Evolutionary conservation across 768 basidiomycete genomes (phyloP).

Genomic region (Boletus vinaceobasis): DNA sequence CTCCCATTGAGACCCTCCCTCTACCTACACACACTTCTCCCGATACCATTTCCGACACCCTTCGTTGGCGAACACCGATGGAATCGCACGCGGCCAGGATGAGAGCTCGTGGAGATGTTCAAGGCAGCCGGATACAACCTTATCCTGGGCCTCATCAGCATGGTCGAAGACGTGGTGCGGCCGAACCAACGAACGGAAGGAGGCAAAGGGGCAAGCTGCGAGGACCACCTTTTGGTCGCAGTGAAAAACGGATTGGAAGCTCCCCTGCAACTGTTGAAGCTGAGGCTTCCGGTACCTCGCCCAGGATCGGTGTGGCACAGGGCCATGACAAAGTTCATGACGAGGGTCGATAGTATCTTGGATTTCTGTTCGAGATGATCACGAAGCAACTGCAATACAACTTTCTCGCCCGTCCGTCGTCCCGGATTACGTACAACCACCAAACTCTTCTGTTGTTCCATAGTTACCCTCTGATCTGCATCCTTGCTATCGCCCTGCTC

Average conservation of each 20-base stretch:
- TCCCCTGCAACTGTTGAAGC: background rate
- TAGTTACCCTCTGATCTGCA: background rate
- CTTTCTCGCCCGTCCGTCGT: background rate
- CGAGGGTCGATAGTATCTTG: background rate
- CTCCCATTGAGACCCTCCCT: conserved; percentile 18
- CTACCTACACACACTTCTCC: conserved; percentile 6
- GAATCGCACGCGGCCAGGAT: conserved; percentile 6
- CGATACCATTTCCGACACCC: background rate
- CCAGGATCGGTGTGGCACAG: background rate
- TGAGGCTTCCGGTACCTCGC: background rate
- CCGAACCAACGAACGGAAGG: conserved; percentile 2
- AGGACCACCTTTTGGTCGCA: background rate
- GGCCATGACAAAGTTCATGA: background rate
- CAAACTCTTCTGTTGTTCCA: background rate
- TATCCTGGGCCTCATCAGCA: background rate
- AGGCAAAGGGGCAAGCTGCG: background rate
- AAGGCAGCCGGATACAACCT: background rate
- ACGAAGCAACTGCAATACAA: background rate
- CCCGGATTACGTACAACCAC: background rate
- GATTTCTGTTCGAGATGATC: background rate
- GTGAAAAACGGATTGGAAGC: background rate
- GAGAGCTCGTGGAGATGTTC: background rate
- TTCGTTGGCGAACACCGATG: conserved; percentile 7
- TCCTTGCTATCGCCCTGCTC: background rate
- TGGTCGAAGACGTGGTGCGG: conserved; percentile 2